Evolutionary conservation across 2,329 filamentous ascomycete species (phyloP), one percentile per base, ranked within the genome.

Genomic region (Pyrenophora teres): DNA sequence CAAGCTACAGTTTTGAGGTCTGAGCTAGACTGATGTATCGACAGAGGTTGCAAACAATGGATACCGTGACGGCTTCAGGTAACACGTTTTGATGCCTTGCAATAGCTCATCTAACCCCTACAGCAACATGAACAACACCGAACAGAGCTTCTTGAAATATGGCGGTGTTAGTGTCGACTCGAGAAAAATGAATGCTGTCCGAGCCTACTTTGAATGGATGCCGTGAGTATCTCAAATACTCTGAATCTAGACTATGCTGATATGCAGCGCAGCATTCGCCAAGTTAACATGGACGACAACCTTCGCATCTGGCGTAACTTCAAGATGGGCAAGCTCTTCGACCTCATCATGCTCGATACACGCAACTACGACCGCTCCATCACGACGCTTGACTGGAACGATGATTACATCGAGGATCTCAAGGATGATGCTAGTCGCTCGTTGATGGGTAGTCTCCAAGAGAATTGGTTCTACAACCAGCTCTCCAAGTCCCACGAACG

Each of bases 361-460:
- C 63, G 73, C 12, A 71, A 74, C 56, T 76, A 77, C 50, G 74
- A 76, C 50, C 64, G 71, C 4, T 63, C 57, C 7, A 74, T 75
- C 42, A 62, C 51, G 3, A 68, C 60, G 2, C 45, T 52, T 0
- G 32, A 57, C 1, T 52, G 80, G 78, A 87, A 88, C 62, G 78
- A 80, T 4, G 74, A 81, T 31, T 87, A 87, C 63, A 75, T 87
- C 37, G 76, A 81, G 43, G 60, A 76, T 2, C 84, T 90, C 51
- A 82, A 77, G 21, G 81, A 89, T 59, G 86, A 90, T 51, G 82
- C 86, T 6, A 81, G 83, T 8, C 81, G 87, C 3, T 81, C 81
- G 0, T 73, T 91, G 56, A 90, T 91, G 87, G 88, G 88, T 1
- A 77, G 79, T 2, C 80, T 80, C 10, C 88, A 91, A 67, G 88